Base-by-base conservation (phyloP, 306 rosid genomes). In the Luffa acutangula region DNA sequence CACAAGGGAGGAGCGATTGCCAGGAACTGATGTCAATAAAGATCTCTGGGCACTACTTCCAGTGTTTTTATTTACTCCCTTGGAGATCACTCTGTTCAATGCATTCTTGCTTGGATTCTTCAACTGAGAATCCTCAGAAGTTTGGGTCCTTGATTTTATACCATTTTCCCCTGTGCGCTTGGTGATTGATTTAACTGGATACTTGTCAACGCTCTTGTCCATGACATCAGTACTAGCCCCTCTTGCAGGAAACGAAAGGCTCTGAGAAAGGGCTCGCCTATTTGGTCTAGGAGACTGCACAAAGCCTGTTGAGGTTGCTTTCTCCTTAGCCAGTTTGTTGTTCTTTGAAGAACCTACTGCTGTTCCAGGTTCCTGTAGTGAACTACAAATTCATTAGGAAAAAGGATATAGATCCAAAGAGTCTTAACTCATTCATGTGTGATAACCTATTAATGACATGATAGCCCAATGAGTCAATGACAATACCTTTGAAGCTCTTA, bases 221-320 rank as follows among this genome's bases (percentile, higher is more conserved):
- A 89, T 79, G 65, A 78, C 81, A 60, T 89, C 95, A 25, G 79
- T 84, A 77, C 73, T 63, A 80, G 83, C 80, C 79, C 89, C 80
- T 85, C 84, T 92, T n/a, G 91, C 52, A 12, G 97, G 97, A 79
- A 93, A 89, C 33, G 97, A 87, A 74, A 90, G 88, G 82, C 97
- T 95, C 84, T 91, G 97, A 75, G 97, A 89, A 77, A 91, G 87
- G 43, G 75, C 60, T 76, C 81, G 81, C 80, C 85, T 84, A 25
- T 82, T 91, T 75, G 70, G 87, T 34, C 85, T 89, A 82, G 91
- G 71, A 64, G 85, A 34, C 20, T 82, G 84, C 33, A 82, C 77
- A 48, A 86, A 20, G 31, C 83, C 82, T 78, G 86, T 90, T 86
- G 77, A 62, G 78, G 48, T 89, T 70, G 85, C 80, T 69, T 91